These are phyloP conservation scores for Candida sanyaensis DNA, from an alignment of 1,139 yeast genomes.

Conservation along the genomic window DNA sequence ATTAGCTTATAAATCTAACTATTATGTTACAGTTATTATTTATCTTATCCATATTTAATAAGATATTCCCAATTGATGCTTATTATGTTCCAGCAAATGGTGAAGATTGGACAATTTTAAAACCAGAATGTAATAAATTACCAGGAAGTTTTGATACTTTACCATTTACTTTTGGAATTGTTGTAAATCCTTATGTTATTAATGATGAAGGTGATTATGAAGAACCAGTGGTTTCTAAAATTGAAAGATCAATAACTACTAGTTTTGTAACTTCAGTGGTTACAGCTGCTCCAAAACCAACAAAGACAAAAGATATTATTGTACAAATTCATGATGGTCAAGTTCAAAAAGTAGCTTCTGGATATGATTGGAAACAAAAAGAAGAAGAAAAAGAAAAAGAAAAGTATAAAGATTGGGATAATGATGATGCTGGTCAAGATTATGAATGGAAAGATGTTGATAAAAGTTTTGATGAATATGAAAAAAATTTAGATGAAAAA, in stretches of 20 bases:
- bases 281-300: conserved; percentile 27
- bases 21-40: conserved; percentile 6
- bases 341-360: conserved; percentile 22
- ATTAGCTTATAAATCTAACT: neutral
- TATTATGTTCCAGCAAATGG: conserved; percentile 34
- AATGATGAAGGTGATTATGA: conserved; percentile 20
- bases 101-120: conserved; percentile 36
- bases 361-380: conserved; percentile 6
- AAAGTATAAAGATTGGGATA: neutral
- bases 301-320: conserved; percentile 22
- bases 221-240: conserved; percentile 14
- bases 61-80: conserved; percentile 3
- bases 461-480: neutral
- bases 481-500: conserved; percentile 1
- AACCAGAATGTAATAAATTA: conserved; percentile 21
- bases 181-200: conserved; percentile 27
- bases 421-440: conserved; percentile 1
- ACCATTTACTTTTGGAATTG: conserved; percentile 37
- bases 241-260: conserved; percentile 21
- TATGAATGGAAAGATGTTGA: conserved; percentile 4
- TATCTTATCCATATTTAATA: conserved; percentile 2
- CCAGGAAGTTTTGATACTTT: conserved; percentile 25
- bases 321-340: conserved; percentile 36
- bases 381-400: conserved; percentile 3
- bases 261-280: conserved; percentile 21